A percentile compares a stretch with the other conserved stretches of the same genome.
Evolutionary conservation across 2,329 filamentous ascomycete genomes (phyloP).

Genomic region (Purpureocillium takamizusanense): DNA sequence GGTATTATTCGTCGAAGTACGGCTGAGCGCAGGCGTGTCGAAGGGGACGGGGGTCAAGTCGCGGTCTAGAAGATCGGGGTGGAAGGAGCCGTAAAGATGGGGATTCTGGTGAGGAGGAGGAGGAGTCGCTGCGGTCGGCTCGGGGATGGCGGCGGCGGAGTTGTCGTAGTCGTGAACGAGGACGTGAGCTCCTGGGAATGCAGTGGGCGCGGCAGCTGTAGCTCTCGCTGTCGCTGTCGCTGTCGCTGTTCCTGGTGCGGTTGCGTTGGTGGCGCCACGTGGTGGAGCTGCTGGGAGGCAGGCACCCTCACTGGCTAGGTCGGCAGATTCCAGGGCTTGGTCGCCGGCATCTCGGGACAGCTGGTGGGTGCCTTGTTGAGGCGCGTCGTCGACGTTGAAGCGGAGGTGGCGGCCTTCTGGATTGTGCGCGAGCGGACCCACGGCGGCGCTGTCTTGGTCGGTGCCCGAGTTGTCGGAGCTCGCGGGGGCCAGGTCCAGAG

Average conservation of each 20-base stretch:
- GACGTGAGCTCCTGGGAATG: no score
- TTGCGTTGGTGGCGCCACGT: constrained; percentile 16
- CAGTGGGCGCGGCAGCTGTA: background rate
- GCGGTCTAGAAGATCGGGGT: no score
- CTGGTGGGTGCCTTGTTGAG: background rate
- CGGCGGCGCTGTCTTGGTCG: background rate
- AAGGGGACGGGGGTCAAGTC: background rate
- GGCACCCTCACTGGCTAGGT: constrained; percentile 1
- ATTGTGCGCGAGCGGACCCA: background rate
- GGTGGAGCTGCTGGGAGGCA: constrained; percentile 13
- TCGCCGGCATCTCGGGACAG: constrained; percentile 6
- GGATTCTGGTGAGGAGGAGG: no score
- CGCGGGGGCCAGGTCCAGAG: no score
- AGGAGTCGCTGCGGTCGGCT: no score
- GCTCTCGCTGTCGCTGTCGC: background rate
- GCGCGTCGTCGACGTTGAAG: background rate
- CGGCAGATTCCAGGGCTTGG: constrained; percentile 15
- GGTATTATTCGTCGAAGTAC: constrained; percentile 4
- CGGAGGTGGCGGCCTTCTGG: background rate
- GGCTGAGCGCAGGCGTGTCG: constrained; percentile 6
- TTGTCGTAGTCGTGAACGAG: constrained; percentile 1
- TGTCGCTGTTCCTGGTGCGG: constrained; percentile 12
- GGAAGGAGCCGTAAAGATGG: no score
- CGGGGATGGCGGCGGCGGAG: background rate
- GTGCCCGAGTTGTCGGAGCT: no score